Conservation (phyloP, 495 filamentous ascomycete genomes). For the Lichenothelia convexa region DNA sequence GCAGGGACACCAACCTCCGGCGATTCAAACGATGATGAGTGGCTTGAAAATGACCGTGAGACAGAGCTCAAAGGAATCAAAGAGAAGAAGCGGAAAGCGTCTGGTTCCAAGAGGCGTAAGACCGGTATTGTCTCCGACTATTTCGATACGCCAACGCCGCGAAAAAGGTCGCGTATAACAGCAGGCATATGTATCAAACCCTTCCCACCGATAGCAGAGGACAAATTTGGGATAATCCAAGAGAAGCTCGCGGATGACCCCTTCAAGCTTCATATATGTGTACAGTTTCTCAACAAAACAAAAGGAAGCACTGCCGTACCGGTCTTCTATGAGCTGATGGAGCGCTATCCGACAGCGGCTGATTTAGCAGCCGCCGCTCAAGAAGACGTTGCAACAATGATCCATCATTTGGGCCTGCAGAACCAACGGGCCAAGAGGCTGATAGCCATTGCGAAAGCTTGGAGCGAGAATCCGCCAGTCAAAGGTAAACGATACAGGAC, state of each 20-base stretch:
- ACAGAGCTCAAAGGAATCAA: too few species aligned
- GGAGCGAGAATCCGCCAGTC: conserved; percentile 45
- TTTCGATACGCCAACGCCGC: background rate
- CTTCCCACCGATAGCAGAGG: conserved; percentile 46
- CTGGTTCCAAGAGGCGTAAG: too few species aligned
- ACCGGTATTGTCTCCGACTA: background rate
- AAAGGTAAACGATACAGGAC: conserved; percentile 42
- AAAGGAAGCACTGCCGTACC: conserved; percentile 58
- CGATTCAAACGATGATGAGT: too few species aligned
- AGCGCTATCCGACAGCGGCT: conserved; percentile 46
- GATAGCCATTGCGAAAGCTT: conserved; percentile 49
- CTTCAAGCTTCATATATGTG: conserved; percentile 22
- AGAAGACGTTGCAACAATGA: conserved; percentile 40
- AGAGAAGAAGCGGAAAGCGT: too few species aligned
- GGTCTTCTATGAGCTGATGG: conserved; percentile 49
- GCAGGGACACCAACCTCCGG: too few species aligned
- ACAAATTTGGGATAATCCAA: conserved; percentile 62
- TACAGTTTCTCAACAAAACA: conserved; percentile 60
- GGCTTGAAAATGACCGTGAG: too few species aligned
- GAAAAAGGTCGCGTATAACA: background rate
- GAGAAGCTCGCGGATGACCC: conserved; percentile 55
- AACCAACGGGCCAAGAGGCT: conserved; percentile 39
- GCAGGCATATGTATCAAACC: conserved; percentile 42
- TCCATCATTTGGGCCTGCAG: conserved; percentile 59
- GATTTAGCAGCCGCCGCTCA: conserved; percentile 40